Percentiles rank a stretch among this genome's conserved stretches.
Conservation (phyloP, 164 flowering plant genomes). For the Saururus chinensis region DNA sequence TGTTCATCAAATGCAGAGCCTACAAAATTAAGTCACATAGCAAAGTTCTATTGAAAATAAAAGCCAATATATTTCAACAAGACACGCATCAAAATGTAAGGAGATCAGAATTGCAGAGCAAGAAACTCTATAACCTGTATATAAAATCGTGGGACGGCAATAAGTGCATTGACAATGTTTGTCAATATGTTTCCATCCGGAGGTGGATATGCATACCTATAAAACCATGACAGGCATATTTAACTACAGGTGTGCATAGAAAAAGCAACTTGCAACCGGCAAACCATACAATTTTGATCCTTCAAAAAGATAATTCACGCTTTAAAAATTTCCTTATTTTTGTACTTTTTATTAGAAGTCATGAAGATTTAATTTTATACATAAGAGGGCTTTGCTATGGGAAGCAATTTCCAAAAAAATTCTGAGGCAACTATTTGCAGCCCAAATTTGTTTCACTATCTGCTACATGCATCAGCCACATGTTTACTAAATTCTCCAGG, state of each 20-base stretch:
- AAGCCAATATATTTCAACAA: neutral
- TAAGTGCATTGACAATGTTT: constrained; percentile 94
- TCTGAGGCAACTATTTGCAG: too few species aligned
- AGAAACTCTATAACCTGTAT: constrained; percentile 47
- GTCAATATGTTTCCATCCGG: constrained; percentile 92
- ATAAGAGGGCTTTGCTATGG: too few species aligned
- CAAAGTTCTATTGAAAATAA: too few species aligned
- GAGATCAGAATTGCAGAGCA: neutral
- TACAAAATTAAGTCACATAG: constrained; percentile 9
- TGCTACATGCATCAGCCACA: too few species aligned
- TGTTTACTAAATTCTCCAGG: too few species aligned
- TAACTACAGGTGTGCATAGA: neutral
- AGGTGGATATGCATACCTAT: constrained; percentile 94
- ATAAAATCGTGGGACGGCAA: constrained; percentile 95
- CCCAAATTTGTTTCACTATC: too few species aligned
- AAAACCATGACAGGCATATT: neutral
- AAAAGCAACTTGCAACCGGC: neutral
- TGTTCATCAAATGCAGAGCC: constrained; percentile 99
- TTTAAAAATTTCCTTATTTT: too few species aligned
- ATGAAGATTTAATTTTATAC: too few species aligned
- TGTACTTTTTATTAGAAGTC: too few species aligned
- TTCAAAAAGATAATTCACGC: too few species aligned
- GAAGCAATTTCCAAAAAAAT: too few species aligned
- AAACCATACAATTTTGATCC: neutral
- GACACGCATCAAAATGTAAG: too few species aligned